Evolutionary conservation across 148 eudicot species (phyloP), one percentile per base, ranked within the genome.

Genomic region (Cornus florida): DNA sequence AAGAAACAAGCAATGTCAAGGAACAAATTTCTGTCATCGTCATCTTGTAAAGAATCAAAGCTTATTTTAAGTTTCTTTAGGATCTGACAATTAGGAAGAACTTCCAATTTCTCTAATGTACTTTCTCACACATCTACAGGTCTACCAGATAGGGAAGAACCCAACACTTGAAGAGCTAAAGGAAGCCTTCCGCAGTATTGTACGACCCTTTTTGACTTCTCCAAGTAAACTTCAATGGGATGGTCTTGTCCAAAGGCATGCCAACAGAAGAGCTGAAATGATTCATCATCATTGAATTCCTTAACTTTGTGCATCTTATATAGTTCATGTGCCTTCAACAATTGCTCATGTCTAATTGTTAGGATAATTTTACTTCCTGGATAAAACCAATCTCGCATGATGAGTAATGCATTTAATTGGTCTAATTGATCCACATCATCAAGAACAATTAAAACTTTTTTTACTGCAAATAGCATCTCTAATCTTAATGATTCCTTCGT

Each of bases 221-320:
- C 48, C 48, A 43, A 43, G 48, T 43, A 43, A 43, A 5, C 48
- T 43, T 43, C 48, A 43, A 6, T 62, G 66, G 66, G 22, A 6
- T 43, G 66, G 66, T 62, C 66, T 62, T 62, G 66, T 62, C 66
- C 66, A 62, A 62, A 62, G 8, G 66, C 66, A 62, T 62, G 66
- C 66, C 66, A 62, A 17, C 66, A 17, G 66, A 62, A 62, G 48
- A 43, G 48, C 7, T 62, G 6, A 17, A 62, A 24, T 9, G 22
- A 62, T 17, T 22, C 22, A 7, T 62, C 9, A 19, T n/a, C 1
- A 7, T 13, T 22, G 20, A 62, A 22, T 62, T 62, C 22, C 22
- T 17, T n/a, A 62, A 62, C 22, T 62, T 62, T 62, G 22, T 17
- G 20, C 8, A 7, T 22, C 8, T 20, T 20, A 62, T 62, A 9